Conservation (phyloP, 495 filamentous ascomycete genomes). For the Pseudoneurospora amorphoporcata region DNA sequence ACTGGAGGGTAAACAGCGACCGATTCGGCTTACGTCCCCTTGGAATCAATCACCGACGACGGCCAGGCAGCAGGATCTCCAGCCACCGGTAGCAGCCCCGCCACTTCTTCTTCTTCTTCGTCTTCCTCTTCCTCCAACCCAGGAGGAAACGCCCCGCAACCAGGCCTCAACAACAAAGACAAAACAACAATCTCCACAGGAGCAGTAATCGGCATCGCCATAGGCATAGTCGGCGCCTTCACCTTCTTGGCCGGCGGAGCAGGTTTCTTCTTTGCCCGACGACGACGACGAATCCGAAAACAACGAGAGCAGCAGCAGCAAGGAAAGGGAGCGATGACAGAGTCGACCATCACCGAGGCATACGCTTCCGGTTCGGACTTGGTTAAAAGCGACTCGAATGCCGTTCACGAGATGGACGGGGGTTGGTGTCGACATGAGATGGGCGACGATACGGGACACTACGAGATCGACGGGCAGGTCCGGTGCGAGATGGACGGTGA, state of each 20-base stretch:
- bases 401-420: slow-evolving; percentile 17
- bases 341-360: neutral
- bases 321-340: neutral
- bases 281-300: neutral
- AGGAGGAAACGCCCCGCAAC: neutral
- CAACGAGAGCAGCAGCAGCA: neutral
- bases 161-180: neutral
- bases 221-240: slow-evolving; percentile 7
- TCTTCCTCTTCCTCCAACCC: neutral
- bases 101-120: neutral
- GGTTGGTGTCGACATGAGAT: slow-evolving; percentile 15
- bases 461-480: slow-evolving; percentile 17
- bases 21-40: neutral
- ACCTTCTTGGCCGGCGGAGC: neutral
- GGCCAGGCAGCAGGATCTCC: neutral
- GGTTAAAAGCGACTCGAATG: neutral
- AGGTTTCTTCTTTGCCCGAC: slow-evolving; percentile 5
- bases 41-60: neutral
- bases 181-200: neutral
- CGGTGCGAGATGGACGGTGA: slow-evolving; percentile 4
- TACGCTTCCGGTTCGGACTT: neutral
- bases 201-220: slow-evolving; percentile 2
- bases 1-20: neutral
- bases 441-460: slow-evolving; percentile 5
- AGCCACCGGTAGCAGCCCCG: slow-evolving; percentile 5